Percentiles rank a stretch among this genome's conserved stretches.
Conservation (phyloP, 768 basidiomycete species). For the Rhodocollybia butyracea region DNA sequence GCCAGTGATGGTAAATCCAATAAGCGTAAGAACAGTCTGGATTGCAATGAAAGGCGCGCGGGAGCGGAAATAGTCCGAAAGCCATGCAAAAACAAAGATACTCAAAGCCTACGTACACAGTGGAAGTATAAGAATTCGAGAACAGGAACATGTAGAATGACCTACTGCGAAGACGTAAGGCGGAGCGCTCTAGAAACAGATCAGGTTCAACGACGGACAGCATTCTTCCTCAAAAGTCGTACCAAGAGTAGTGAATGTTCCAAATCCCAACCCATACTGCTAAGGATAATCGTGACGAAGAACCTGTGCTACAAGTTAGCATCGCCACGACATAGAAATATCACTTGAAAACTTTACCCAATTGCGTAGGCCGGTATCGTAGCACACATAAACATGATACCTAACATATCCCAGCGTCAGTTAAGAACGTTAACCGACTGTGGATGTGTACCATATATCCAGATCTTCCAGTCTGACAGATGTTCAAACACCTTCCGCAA, state of each 20-base stretch:
- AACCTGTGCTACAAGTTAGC: neutral
- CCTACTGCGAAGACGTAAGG: constrained; percentile 44
- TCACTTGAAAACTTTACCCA: constrained; percentile 29
- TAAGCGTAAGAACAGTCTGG: constrained; percentile 33
- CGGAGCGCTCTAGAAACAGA: constrained; percentile 35
- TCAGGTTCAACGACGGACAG: constrained; percentile 2
- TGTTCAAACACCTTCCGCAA: constrained; percentile 32
- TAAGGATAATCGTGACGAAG: constrained; percentile 45
- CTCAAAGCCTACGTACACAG: constrained; percentile 28
- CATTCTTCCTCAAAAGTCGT: constrained; percentile 8
- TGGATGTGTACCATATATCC: constrained; percentile 47
- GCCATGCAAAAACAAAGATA: constrained; percentile 42
- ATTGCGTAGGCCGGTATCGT: constrained; percentile 49
- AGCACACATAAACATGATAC: constrained; percentile 46
- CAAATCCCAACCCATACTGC: constrained; percentile 42
- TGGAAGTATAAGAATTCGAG: neutral
- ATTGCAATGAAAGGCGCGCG: constrained; percentile 39
- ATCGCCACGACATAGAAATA: neutral
- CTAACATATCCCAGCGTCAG: neutral
- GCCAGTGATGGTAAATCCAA: constrained; percentile 36
- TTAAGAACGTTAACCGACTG: constrained; percentile 8
- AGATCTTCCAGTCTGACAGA: constrained; percentile 44
- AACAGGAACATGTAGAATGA: neutral
- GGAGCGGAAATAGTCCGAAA: constrained; percentile 41
- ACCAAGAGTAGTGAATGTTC: constrained; percentile 43